Conservation (phyloP, 208 protist genomes). For the Tritrichomonas foetus region DNA sequence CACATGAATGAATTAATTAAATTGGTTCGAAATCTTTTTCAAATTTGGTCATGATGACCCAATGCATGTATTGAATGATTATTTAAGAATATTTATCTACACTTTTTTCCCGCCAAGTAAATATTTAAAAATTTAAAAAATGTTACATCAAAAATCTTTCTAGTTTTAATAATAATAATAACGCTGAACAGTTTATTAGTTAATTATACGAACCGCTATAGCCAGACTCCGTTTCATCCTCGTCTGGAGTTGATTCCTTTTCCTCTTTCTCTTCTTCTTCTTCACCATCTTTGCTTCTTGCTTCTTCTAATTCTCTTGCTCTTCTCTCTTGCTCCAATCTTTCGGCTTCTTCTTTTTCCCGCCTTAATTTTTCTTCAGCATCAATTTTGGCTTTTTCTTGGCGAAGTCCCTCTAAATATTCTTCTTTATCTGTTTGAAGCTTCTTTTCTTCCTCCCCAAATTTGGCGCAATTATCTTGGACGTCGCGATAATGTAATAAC, state of each 20-base stretch:
- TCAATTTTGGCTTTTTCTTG: background rate
- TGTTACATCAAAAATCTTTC: too few relatives aligned
- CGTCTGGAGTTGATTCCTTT: background rate
- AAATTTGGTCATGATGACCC: too few relatives aligned
- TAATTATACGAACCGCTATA: too few relatives aligned
- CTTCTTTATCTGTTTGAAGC: background rate
- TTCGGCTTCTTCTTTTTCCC: background rate
- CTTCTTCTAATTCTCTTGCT: background rate
- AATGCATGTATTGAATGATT: too few relatives aligned
- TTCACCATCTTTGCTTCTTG: background rate
- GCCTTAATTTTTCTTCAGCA: background rate
- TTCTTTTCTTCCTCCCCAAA: background rate
- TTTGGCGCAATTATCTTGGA: background rate
- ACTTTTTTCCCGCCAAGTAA: too few relatives aligned
- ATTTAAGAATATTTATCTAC: too few relatives aligned
- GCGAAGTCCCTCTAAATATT: background rate
- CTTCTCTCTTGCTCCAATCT: background rate
- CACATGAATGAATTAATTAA: too few relatives aligned
- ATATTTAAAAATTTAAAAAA: too few relatives aligned
- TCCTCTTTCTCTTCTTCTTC: slow-evolving; percentile 22
- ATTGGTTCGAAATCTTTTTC: too few relatives aligned
- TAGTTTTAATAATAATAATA: too few relatives aligned
- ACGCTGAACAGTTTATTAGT: too few relatives aligned
- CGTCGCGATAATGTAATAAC: background rate
- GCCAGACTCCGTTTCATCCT: too few relatives aligned